A percentile compares a stretch with the other conserved stretches of the same genome.
phyloP scores from a whole-genome alignment of 306 rosid genomes.

The Ormosia semicastrata region DNA sequence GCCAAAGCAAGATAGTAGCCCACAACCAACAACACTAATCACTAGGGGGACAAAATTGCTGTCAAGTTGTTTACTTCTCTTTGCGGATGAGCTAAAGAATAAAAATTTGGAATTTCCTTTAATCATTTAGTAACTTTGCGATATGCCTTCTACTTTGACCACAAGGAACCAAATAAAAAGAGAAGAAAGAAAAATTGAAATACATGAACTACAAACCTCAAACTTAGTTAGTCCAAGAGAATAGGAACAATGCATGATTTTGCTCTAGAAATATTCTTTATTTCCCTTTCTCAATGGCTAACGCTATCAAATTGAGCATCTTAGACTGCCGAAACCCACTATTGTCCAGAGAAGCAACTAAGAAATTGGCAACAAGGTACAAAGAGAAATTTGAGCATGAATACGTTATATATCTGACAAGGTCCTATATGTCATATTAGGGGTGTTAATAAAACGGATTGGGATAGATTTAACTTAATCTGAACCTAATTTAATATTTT shows the following conservation, averaged over 20 bases:
- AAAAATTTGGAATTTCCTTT: not conserved
- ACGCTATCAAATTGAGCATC: not conserved
- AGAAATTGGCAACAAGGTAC: not conserved
- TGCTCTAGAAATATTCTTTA: not conserved
- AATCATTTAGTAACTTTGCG: not conserved
- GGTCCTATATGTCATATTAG: not conserved
- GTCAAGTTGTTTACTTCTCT: too few relatives aligned
- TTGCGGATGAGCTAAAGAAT: not conserved
- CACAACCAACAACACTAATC: too few relatives aligned
- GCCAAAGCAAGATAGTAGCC: too few relatives aligned
- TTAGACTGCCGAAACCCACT: not conserved
- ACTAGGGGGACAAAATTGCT: too few relatives aligned
- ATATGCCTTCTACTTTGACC: not conserved
- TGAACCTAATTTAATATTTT: too few relatives aligned
- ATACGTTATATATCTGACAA: not conserved
- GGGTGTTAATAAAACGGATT: too few relatives aligned
- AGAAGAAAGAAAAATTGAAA: not conserved
- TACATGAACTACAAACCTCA: not conserved
- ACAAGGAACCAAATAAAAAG: not conserved
- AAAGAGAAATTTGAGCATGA: not conserved
- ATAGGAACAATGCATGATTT: not conserved
- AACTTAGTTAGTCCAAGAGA: not conserved
- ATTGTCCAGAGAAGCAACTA: not conserved
- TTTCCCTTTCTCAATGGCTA: not conserved
- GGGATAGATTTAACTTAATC: too few relatives aligned